Base-by-base conservation (phyloP, 2,329 filamentous ascomycete genomes). In the Penicillium sp. region DNA sequence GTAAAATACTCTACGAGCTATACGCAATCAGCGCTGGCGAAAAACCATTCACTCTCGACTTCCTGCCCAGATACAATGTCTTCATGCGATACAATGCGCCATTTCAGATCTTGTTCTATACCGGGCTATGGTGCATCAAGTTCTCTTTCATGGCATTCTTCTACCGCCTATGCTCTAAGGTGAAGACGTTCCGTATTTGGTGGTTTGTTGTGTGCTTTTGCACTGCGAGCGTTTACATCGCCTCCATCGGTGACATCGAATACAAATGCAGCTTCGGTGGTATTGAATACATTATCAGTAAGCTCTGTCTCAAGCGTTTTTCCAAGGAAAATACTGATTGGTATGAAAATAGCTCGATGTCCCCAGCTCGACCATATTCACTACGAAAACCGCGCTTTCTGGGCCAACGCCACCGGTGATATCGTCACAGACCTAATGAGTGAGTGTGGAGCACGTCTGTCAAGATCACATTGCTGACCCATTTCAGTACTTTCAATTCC, bases 81-180 rank as follows among this genome's bases (percentile, higher is more conserved):
- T 60, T 60, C 14, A 57, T 60, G 43, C 54, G 43, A 1, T 58
- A 47, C 2, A 50, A 59, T 5, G 57, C 52, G 9, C 59, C 56
- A 3, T 32, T 62, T 9, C 42, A 58, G 39, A 60, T 61, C 40
- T 22, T 64, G 0, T 62, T 61, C 10, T 62, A 62, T 18, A 49
- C 60, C 1, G 55, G 50, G 4, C 27, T 62, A 8, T 61, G 54
- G 56, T 48, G 49, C 24, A 50, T 64, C 22, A 64, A 64, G 29
- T 56, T 61, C 14, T 59, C 58, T 1, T 64, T 64, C 14, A 27
- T 64, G 46, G 18, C 53, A 18, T 55, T 64, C 24, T 64, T 64
- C 47, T 58, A 57, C 29, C 51, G 53, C 5, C 51, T 64, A 1
- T 52, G 56, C 9, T 53, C 52, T 4, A 61, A 58, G n/a, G 31